phyloP scores from a whole-genome alignment of 345 rosid species.

The Hypericum androsaemum region DNA sequence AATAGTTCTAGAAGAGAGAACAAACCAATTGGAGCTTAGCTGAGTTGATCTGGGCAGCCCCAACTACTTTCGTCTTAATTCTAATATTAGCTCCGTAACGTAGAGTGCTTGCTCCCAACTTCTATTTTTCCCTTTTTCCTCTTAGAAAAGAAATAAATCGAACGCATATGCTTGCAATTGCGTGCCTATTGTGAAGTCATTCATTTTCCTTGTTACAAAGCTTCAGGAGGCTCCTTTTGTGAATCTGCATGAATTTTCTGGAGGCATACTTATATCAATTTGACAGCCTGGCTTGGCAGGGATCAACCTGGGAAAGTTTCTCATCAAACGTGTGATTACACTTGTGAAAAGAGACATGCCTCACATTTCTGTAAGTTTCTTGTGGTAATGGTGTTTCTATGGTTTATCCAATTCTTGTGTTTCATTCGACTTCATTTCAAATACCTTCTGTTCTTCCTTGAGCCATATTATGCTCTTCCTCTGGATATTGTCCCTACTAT shows the following conservation, averaged over 20 bases:
- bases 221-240: not conserved
- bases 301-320: slow-evolving; percentile 90
- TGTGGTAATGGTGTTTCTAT: not conserved
- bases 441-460: too few relatives aligned
- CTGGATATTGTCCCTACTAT: too few relatives aligned
- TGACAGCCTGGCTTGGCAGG: slow-evolving; percentile 94
- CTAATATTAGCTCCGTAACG: too few relatives aligned
- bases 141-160: too few relatives aligned
- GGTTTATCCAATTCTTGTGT: not conserved
- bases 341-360: slow-evolving; percentile 89
- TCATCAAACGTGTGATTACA: slow-evolving; percentile 80
- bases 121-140: too few relatives aligned
- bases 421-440: too few relatives aligned
- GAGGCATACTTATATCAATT: slow-evolving; percentile 20
- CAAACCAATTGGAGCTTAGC: too few relatives aligned
- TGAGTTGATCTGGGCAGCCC: too few relatives aligned
- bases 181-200: not conserved
- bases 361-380: slow-evolving; percentile 61
- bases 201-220: not conserved
- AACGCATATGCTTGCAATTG: not conserved
- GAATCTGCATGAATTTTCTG: slow-evolving; percentile 8
- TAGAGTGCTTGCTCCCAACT: too few relatives aligned
- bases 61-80: too few relatives aligned
- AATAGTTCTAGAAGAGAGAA: too few relatives aligned
- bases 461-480: too few relatives aligned